Percentiles rank a stretch among this genome's conserved stretches.
These are phyloP conservation scores for Exserohilum turcica DNA, from an alignment of 2,329 filamentous ascomycete genomes.

Conservation along the genomic window DNA sequence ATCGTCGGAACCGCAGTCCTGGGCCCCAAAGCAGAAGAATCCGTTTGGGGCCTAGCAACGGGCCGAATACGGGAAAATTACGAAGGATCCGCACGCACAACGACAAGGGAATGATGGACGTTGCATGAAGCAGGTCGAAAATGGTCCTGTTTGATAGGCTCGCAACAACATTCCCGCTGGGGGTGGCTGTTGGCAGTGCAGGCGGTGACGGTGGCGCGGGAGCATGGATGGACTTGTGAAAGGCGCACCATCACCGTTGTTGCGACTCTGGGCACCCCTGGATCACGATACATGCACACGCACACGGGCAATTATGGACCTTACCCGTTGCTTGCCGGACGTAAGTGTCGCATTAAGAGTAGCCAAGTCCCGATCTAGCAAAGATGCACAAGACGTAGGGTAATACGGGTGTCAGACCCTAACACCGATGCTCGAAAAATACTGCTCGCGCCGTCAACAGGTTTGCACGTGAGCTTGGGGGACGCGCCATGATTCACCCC, in stretches of 20 bases:
- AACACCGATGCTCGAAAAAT: not conserved
- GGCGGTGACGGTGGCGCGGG: no score
- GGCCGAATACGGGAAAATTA: constrained; percentile 4
- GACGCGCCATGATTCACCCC: not conserved
- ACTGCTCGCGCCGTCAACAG: not conserved
- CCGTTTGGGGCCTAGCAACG: constrained; percentile 2
- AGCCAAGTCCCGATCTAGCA: not conserved
- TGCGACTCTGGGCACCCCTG: not conserved
- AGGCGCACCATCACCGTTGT: not conserved
- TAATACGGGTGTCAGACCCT: not conserved
- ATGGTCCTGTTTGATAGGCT: not conserved
- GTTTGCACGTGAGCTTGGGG: not conserved
- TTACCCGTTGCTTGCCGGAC: not conserved
- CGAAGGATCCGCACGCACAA: not conserved
- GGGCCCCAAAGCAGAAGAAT: not conserved
- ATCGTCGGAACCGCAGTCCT: not conserved
- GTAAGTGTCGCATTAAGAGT: not conserved
- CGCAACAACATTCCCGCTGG: not conserved
- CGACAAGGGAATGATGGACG: not conserved
- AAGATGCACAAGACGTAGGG: not conserved
- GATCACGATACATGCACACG: not conserved
- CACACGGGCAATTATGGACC: not conserved
- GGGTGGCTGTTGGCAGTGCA: no score
- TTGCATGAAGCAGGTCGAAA: not conserved
- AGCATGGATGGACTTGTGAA: no score